Base-by-base conservation (phyloP, 225 moss, liverwort and hornwort species). In the Bryum argenteum region DNA sequence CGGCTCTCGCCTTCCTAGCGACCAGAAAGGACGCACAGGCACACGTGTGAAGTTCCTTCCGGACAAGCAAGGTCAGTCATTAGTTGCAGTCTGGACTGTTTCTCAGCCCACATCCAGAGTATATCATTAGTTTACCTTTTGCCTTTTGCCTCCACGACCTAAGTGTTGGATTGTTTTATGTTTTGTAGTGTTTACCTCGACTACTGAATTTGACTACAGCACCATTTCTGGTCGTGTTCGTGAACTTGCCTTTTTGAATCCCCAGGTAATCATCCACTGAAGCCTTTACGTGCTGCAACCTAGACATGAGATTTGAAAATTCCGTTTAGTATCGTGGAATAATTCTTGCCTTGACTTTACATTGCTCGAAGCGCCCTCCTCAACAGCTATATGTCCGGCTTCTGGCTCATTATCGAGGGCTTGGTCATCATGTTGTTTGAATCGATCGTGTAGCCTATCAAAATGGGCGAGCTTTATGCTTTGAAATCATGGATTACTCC, bases 181-280 rank as follows among this genome's bases (percentile, higher is more conserved):
- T 15, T 48, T 19, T 77, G 72, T 77, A 92, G 89, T 98, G 60
- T 98, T 98, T 45, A 92, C 89, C 15, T 80, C 94, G 14, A 88
- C 76, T 75, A 89, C 81, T 43, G 94, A 94, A 79, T 92, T 98
- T 55, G 92, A 94, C 59, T 94, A 98, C 69, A 83, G 78, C 81
- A 89, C 79, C 45, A 86, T 98, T 70, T 84, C 88, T 39, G 92
- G 94, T 72, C 94, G 97, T 22, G 68, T 84, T 65, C 90, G 97
- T 61, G 97, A 98, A 81, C 87, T 98, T 59, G 94, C 94, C 17
- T 98, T 98, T 78, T 78, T 98, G 13, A 98, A 98, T 54, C 77
- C 97, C 26, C 90, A 94, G 92, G 92, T 92, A 82, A 82, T 43
- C n/a, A 24, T 59, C 39, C 20, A 60, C 53, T 58, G 19, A 60